Evolutionary conservation across 306 rosid species (phyloP).

Genomic region (Sechiopsis laciniata): DNA sequence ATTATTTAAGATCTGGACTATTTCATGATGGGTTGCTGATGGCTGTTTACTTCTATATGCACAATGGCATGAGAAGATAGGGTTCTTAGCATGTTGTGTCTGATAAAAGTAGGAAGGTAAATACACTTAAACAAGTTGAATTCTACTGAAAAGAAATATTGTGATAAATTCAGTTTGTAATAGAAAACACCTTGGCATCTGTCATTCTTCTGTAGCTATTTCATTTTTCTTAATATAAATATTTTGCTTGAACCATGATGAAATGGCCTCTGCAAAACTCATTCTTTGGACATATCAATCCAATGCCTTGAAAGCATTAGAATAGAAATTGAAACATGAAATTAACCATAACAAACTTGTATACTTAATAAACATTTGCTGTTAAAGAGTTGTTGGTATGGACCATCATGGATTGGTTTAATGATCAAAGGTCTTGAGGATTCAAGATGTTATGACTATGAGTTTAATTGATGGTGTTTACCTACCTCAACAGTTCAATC

Average conservation of each 20-base stretch:
- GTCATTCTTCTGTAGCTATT: conserved; percentile 12
- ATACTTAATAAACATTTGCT: neutral
- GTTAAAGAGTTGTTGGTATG: neutral
- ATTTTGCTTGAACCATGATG: conserved; percentile 14
- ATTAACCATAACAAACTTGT: neutral
- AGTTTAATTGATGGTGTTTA: too few relatives aligned
- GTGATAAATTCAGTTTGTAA: conserved; percentile 34
- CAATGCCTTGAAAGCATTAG: neutral
- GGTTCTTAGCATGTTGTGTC: conserved; percentile 31
- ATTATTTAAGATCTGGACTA: conserved; percentile 24
- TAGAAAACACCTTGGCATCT: conserved; percentile 19
- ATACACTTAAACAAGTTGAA: conserved; percentile 30
- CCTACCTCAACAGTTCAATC: too few relatives aligned
- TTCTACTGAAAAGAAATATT: conserved; percentile 33
- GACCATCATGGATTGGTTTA: too few relatives aligned
- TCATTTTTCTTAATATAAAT: neutral
- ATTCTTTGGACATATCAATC: conserved; percentile 5
- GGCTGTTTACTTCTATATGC: conserved; percentile 29
- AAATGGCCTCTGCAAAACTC: neutral
- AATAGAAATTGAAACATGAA: neutral
- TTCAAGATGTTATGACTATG: too few relatives aligned
- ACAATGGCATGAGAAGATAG: conserved; percentile 32
- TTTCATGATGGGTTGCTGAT: conserved; percentile 27
- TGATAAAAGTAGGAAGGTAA: conserved; percentile 18
- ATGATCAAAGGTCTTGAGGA: too few relatives aligned